Percentiles rank a stretch among this genome's conserved stretches.
phyloP scores from a whole-genome alignment of 345 rosid species.

The Turritis glabra region DNA sequence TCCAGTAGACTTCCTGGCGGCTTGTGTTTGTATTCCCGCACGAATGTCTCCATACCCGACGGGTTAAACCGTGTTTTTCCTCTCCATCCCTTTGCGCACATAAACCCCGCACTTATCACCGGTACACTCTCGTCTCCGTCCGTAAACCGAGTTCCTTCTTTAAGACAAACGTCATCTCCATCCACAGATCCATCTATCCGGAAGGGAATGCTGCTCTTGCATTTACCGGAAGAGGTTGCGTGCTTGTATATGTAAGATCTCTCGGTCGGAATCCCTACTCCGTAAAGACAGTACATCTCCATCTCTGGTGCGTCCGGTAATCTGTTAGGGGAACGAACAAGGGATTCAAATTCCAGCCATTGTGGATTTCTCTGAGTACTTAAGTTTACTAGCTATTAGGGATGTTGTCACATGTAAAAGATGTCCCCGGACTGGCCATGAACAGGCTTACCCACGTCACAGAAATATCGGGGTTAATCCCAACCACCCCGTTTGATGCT shows the following conservation, averaged over 20 bases:
- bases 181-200: slow-evolving; percentile 54
- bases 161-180: slow-evolving; percentile 54
- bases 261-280: slow-evolving; percentile 73
- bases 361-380: neutral
- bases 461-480: too few relatives aligned
- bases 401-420: neutral
- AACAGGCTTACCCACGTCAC: too few relatives aligned
- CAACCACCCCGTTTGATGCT: too few relatives aligned
- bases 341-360: neutral
- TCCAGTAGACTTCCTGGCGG: slow-evolving; percentile 55
- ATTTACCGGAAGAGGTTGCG: slow-evolving; percentile 26
- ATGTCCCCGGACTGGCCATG: neutral
- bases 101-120: slow-evolving; percentile 63
- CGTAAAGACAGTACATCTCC: slow-evolving; percentile 69
- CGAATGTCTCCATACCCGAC: slow-evolving; percentile 45
- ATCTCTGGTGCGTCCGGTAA: slow-evolving; percentile 68
- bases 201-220: slow-evolving; percentile 67
- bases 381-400: neutral
- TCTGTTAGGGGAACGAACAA: slow-evolving; percentile 31
- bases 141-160: slow-evolving; percentile 48
- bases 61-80: slow-evolving; percentile 78
- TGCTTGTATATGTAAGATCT: slow-evolving; percentile 68
- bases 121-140: slow-evolving; percentile 76
- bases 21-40: slow-evolving; percentile 63
- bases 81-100: slow-evolving; percentile 76